Base-by-base conservation (phyloP, 164 flowering plant species). In the Protea cynaroides region DNA sequence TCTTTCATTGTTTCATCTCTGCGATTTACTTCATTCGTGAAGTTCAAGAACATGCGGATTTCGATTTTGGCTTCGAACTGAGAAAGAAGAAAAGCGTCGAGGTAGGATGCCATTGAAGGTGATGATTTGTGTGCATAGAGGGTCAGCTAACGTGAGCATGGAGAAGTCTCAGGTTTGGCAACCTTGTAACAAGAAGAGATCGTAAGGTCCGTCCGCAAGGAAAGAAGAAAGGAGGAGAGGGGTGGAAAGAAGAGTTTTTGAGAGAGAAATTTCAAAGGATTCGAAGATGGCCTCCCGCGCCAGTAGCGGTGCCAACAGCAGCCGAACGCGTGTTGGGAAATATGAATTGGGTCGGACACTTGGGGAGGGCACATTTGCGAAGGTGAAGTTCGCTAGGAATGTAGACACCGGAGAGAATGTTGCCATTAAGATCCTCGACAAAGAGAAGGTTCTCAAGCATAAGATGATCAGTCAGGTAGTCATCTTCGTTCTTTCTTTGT, bases 391-490 rank as follows among this genome's bases (percentile, higher is more conserved):
- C 25, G 96, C 96, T 10, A 70, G 82, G 65, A 81, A 89, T 59
- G 25, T 71, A 0, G 85, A 79, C 65, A 86, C 86, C 0, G 81
- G 80, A 1, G 89, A 89, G 52, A 79, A 78, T 54, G 88, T 85
- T 6, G 96, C 96, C 4, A 89, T 89, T 29, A 89, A 89, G 77
- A 82, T 89, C 61, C 84, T 89, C 18, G 92, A 89, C 53, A 89
- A 89, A 61, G 90, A 89, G 55, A 89, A 85, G 64, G 72, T 89
- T 62, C 81, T 89, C 60, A 84, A 80, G 75, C 87, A 89, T 65
- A 89, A 86, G 78, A 89, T 89, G 92, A 85, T 89, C 61, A 79
- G 78, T 64, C 96, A 89, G 87, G 96, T 89, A 71, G 52, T 46
- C 29, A n/a, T 37, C 3, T 12, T 24, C 40, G 5, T 50, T 10